Evolutionary conservation across 2,329 filamentous ascomycete genomes (phyloP).

Genomic region (Neofusicoccum kwambonambiense): DNA sequence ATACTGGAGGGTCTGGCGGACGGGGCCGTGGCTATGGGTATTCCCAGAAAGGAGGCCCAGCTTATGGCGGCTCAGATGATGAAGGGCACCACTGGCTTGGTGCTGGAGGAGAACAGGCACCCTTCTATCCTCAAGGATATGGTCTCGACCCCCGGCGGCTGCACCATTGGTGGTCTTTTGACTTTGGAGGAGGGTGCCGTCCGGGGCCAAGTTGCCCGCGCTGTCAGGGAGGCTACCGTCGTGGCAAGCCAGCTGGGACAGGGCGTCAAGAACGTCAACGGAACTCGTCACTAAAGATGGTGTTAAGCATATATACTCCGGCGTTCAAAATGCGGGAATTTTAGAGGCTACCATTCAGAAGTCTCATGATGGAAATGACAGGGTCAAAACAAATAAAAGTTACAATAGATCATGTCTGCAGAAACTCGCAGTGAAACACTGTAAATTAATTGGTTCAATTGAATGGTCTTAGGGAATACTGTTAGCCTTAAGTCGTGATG

Average conservation of each 20-base stretch:
- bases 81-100: constrained; percentile 68
- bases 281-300: constrained; percentile 32
- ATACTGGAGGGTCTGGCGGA: constrained; percentile 74
- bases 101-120: constrained; percentile 68
- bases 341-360: not conserved
- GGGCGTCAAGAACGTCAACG: constrained; percentile 51
- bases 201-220: constrained; percentile 64
- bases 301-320: not conserved
- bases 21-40: constrained; percentile 74
- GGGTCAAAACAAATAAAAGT: not conserved
- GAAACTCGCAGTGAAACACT: not conserved
- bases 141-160: constrained; percentile 74
- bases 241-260: constrained; percentile 66
- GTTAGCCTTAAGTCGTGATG: too few species aligned
- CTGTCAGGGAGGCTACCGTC: constrained; percentile 68
- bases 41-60: constrained; percentile 70
- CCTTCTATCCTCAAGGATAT: constrained; percentile 73
- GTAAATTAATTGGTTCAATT: too few species aligned
- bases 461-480: too few species aligned
- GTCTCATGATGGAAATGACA: not conserved
- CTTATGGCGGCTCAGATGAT: constrained; percentile 78
- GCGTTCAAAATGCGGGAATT: not conserved
- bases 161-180: constrained; percentile 71
- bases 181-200: constrained; percentile 72
- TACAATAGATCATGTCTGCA: not conserved